Percentiles rank a stretch among this genome's conserved stretches.
These are phyloP conservation scores for Castanea crenata DNA, from an alignment of 306 rosid species.

Conservation along the genomic window DNA sequence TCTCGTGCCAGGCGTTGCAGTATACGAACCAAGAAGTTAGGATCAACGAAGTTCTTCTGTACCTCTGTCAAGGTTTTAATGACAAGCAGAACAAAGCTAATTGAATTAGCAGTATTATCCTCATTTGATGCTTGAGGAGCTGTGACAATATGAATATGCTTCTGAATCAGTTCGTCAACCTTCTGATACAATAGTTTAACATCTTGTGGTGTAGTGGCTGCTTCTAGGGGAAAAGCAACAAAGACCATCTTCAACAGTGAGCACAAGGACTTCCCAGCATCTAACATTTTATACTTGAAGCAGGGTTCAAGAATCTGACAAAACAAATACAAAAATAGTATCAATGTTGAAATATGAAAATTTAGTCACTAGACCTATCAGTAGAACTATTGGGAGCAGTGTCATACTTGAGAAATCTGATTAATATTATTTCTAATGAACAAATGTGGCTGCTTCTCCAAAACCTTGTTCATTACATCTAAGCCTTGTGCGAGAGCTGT, in stretches of 20 bases:
- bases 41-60: constrained; percentile 86
- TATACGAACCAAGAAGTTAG: constrained; percentile 70
- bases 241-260: constrained; percentile 93
- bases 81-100: constrained; percentile 85
- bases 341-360: constrained; percentile 10
- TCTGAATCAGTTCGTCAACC: constrained; percentile 92
- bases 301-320: constrained; percentile 96
- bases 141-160: constrained; percentile 64
- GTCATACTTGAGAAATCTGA: constrained; percentile 94
- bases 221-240: constrained; percentile 91
- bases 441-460: constrained; percentile 97
- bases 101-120: constrained; percentile 73
- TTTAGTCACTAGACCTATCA: constrained; percentile 9
- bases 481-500: constrained; percentile 98
- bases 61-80: constrained; percentile 90
- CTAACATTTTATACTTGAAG: constrained; percentile 89
- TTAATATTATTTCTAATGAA: constrained; percentile 87
- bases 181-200: constrained; percentile 78
- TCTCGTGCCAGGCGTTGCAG: constrained; percentile 95
- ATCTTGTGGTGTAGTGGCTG: constrained; percentile 71
- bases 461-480: constrained; percentile 98
- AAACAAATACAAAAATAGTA: constrained; percentile 6
- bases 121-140: constrained; percentile 75
- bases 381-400: constrained; percentile 3
- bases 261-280: constrained; percentile 93